Percentiles rank a stretch among this genome's conserved stretches.
phyloP scores from a whole-genome alignment of 768 basidiomycete species.

The Holtermannia corniformis region DNA sequence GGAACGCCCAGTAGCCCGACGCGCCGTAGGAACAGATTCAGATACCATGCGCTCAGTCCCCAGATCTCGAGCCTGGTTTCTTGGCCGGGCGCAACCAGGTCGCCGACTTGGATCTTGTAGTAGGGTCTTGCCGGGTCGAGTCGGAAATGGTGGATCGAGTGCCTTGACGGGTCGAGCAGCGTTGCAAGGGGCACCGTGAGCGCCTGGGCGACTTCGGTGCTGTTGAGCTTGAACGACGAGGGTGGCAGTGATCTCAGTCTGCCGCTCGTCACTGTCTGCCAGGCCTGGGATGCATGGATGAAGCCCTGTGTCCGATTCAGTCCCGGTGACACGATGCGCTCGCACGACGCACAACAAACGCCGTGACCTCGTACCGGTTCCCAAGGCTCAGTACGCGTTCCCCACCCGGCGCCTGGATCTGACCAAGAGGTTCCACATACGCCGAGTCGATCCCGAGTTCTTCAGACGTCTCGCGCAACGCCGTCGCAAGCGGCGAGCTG shows the following conservation, averaged over 20 bases:
- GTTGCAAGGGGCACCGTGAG: constrained; percentile 25
- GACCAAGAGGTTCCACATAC: constrained; percentile 10
- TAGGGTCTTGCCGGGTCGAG: constrained; percentile 21
- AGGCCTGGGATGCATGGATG: constrained; percentile 8
- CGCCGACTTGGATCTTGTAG: constrained; percentile 14
- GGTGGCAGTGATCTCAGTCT: constrained; percentile 19
- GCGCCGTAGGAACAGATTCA: constrained; percentile 24
- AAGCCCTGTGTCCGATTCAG: constrained; percentile 14
- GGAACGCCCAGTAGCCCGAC: constrained; percentile 5
- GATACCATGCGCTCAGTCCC: constrained; percentile 38
- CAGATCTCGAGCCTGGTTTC: constrained; percentile 26
- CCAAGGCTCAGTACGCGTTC: not conserved
- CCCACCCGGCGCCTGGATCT: not conserved
- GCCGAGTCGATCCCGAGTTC: constrained; percentile 8
- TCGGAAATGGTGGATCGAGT: constrained; percentile 21
- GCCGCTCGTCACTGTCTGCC: too few relatives aligned
- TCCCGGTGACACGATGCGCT: not conserved
- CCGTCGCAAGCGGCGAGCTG: constrained; percentile 1
- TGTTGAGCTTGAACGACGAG: constrained; percentile 14
- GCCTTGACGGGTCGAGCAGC: constrained; percentile 6
- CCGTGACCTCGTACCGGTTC: not conserved
- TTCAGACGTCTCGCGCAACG: constrained; percentile 11
- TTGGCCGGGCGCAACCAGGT: constrained; percentile 12
- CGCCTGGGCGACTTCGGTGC: constrained; percentile 28
- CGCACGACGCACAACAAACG: not conserved